Evolutionary conservation across 306 rosid genomes (phyloP).

Genomic region (Argentina anserina): DNA sequence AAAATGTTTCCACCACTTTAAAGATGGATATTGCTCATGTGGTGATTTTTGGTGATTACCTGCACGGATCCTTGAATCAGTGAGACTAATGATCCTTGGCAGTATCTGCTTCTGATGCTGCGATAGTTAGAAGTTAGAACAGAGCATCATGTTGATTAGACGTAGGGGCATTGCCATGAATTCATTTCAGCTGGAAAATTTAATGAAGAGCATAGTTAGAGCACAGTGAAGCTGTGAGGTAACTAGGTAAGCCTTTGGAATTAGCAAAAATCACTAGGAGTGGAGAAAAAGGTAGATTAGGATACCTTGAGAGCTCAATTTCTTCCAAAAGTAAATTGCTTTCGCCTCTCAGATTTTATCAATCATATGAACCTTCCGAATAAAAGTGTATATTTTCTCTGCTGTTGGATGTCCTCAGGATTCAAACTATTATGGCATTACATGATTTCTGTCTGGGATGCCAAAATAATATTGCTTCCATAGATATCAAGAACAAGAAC

Average conservation of each 20-base stretch:
- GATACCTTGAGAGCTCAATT: background rate
- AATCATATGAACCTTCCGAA: background rate
- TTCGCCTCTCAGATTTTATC: background rate
- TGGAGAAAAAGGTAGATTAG: background rate
- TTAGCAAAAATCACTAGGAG: background rate
- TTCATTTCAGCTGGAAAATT: background rate
- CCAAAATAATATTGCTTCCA: background rate
- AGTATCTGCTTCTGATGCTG: background rate
- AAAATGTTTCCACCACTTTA: slow-evolving; percentile 58
- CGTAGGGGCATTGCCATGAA: background rate
- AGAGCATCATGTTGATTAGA: background rate
- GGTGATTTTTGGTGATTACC: slow-evolving; percentile 38
- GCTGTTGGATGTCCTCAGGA: background rate
- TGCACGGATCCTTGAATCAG: background rate
- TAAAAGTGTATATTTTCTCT: background rate
- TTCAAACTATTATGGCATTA: background rate
- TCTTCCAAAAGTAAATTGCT: background rate
- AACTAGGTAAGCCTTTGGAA: background rate
- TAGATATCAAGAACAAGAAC: background rate
- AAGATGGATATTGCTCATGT: slow-evolving; percentile 60
- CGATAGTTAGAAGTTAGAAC: background rate
- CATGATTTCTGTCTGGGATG: background rate
- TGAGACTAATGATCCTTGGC: background rate
- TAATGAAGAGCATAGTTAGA: background rate
- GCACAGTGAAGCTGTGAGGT: background rate